A percentile compares a stretch with the other conserved stretches of the same genome.
Evolutionary conservation across 192 early-diverging fungal species (phyloP).

Genomic region (Entomortierella parvispora): DNA sequence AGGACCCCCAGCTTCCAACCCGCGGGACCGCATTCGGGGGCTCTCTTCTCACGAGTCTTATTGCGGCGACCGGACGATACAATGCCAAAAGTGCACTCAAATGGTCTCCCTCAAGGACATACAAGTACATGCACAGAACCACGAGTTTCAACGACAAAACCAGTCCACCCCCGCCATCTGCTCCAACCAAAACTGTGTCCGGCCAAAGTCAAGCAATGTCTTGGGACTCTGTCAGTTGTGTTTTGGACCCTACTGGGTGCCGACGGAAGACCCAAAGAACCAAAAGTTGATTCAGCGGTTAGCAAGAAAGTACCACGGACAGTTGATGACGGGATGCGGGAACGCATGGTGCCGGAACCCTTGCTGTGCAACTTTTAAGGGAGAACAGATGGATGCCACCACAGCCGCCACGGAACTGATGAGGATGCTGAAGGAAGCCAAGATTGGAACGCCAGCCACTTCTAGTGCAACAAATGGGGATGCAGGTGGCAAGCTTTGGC

Average conservation of each 20-base stretch:
- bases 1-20: conserved; percentile 59
- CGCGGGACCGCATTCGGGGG: conserved; percentile 73
- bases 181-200: conserved; percentile 76
- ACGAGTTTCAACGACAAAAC: conserved; percentile 70
- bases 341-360: conserved; percentile 71
- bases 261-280: conserved; percentile 79
- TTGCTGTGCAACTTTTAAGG: conserved; percentile 13
- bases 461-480: no score
- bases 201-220: conserved; percentile 60
- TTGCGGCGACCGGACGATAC: conserved; percentile 87
- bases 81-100: conserved; percentile 79
- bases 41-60: conserved; percentile 81
- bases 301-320: conserved; percentile 74
- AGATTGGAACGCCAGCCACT: conserved; percentile 15
- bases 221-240: conserved; percentile 79
- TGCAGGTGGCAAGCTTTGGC: conserved; percentile 46
- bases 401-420: conserved; percentile 66
- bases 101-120: conserved; percentile 85
- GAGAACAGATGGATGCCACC: conserved; percentile 67
- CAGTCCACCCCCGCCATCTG: conserved; percentile 70
- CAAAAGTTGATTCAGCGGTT: conserved; percentile 79
- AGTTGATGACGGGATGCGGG: conserved; percentile 84
- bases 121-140: conserved; percentile 74
- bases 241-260: conserved; percentile 84
- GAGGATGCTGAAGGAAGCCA: conserved; percentile 57